phyloP scores from a whole-genome alignment of 345 rosid species.

The Aquilaria sinensis region DNA sequence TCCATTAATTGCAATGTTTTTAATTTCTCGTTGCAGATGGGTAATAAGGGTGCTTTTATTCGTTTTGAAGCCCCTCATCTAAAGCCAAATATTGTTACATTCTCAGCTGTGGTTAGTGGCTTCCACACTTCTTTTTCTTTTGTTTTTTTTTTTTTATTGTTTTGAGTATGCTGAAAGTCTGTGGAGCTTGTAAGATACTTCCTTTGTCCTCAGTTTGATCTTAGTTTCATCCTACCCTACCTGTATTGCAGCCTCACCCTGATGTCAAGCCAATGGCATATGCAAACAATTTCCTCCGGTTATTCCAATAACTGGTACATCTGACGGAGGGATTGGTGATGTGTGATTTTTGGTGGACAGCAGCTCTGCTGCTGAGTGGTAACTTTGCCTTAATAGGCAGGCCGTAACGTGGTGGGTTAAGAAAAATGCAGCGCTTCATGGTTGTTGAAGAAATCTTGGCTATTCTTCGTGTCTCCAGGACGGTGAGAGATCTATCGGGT shows the following conservation, averaged over 20 bases:
- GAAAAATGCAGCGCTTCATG: not conserved
- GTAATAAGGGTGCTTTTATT: slow-evolving; percentile 96
- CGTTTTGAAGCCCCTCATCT: slow-evolving; percentile 84
- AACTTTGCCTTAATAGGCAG: too few relatives aligned
- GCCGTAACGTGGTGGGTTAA: too few relatives aligned
- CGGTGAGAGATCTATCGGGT: too few relatives aligned
- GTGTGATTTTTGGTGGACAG: slow-evolving; percentile 9
- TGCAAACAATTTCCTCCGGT: slow-evolving; percentile 74
- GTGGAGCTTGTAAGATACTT: too few relatives aligned
- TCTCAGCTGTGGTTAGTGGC: slow-evolving; percentile 90
- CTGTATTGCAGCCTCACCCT: slow-evolving; percentile 76
- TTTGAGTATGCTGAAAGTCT: not conserved
- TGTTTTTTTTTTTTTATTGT: too few relatives aligned
- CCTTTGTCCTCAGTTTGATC: not conserved
- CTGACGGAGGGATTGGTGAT: not conserved
- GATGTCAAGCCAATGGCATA: slow-evolving; percentile 98
- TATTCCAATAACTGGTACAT: slow-evolving; percentile 41
- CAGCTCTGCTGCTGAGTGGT: slow-evolving; percentile 5
- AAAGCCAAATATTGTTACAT: slow-evolving; percentile 89
- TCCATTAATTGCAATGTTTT: not conserved
- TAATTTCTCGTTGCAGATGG: slow-evolving; percentile 59
- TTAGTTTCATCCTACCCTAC: not conserved
- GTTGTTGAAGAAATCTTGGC: not conserved
- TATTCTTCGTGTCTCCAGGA: too few relatives aligned
- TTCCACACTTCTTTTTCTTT: not conserved